Base-by-base conservation (phyloP, 371 early-diverging fungal genomes). In the Lichtheimia corymbifera region DNA sequence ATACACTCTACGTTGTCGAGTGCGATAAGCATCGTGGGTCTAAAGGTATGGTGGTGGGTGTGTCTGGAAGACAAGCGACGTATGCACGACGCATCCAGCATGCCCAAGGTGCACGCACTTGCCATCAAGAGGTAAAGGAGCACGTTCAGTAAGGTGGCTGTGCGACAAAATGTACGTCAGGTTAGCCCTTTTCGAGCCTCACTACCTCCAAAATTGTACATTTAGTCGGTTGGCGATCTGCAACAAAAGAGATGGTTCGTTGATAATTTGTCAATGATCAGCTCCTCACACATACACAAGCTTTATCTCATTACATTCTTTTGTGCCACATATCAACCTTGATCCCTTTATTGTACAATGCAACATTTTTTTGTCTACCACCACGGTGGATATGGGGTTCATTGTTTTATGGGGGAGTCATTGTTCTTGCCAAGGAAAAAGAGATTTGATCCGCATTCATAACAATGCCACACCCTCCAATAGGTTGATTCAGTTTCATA, bases 111-210 rank as follows among this genome's bases (percentile, higher is more conserved):
- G 17, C 47, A 7, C 47, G 18, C 47, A 47, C 22, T 22, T 47
- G 47, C 47, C n/a, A 47, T 47, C 47, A 47, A 47, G 47, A 47
- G 47, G 47, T 18, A 47, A 47, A n/a, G 22, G 47, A 47, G n/a
- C 47, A 47, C 47, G 47, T 47, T 47, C 47, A 47, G 1, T 22
- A 18, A 35, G 35, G 47, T 47, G 47, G 18, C 47, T 47, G n/a
- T 47, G 47, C 22, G 22, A n/a, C 47, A 47, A 5, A 1, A 22
- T 47, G 47, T 22, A n/a, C n/a, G 22, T 47, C 47, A 47, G 47
- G 17, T 22, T 47, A 47, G 47, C 22, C 47, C 47, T 47, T 47
- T 47, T 47, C 35, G 35, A 35, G 35, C 11, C 35, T 35, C 9
- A 35, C 35, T 11, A 35, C 6, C 2, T 35, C 35, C 35, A 9